Evolutionary conservation across 306 rosid genomes (phyloP).

Genomic region (Leucaena leucocephala): DNA sequence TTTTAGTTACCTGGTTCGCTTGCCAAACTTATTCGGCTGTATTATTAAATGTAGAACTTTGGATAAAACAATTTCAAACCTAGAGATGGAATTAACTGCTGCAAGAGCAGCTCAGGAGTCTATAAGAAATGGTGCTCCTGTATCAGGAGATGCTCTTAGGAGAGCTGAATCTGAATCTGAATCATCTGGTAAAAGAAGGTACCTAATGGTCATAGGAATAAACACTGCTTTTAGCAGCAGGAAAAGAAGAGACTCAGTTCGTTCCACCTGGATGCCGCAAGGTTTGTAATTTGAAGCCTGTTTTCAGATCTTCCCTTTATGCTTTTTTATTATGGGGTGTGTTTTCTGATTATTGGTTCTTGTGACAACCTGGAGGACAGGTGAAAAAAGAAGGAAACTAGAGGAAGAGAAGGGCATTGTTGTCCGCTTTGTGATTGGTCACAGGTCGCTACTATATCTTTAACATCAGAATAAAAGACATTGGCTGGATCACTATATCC

Average conservation of each 20-base stretch:
- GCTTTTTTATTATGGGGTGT: neutral
- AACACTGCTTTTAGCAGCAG: conserved; percentile 98
- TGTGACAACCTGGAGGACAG: conserved; percentile 52
- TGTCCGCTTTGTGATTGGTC: conserved; percentile 91
- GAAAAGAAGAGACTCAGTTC: conserved; percentile 96
- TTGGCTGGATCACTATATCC: conserved; percentile 1
- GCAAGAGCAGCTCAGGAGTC: conserved; percentile 89
- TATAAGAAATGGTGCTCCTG: conserved; percentile 67
- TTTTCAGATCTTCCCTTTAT: conserved; percentile 12
- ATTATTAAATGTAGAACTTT: conserved; percentile 58
- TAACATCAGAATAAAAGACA: neutral
- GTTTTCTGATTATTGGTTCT: conserved; percentile 46
- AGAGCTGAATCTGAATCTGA: conserved; percentile 45
- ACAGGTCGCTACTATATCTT: conserved; percentile 59
- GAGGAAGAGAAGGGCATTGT: conserved; percentile 99
- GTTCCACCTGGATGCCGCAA: conserved; percentile 96
- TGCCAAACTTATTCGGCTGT: conserved; percentile 9
- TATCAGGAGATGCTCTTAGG: conserved; percentile 51
- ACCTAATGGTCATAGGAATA: conserved; percentile 88
- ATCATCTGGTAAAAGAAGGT: conserved; percentile 60
- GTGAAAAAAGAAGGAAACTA: conserved; percentile 86
- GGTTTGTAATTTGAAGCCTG: conserved; percentile 49
- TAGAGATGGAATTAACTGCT: conserved; percentile 90
- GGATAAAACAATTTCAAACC: conserved; percentile 84
- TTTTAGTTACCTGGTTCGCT: neutral